phyloP scores from a whole-genome alignment of 1,139 yeast species.

The Meyerozyma carpophila region DNA sequence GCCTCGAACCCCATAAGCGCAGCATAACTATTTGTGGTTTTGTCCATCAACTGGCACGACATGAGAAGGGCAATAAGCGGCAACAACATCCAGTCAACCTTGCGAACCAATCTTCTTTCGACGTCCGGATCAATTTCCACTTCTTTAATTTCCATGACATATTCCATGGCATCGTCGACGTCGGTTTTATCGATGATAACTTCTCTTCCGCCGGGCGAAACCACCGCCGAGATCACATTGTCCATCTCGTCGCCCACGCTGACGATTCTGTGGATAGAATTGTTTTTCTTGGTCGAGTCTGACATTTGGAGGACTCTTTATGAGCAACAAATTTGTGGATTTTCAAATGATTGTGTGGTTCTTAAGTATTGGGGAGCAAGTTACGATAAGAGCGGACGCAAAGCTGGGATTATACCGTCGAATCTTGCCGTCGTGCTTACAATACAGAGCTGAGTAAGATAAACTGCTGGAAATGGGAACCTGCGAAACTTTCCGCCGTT shows the following conservation, averaged over 20 bases:
- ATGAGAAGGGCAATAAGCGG: conserved; percentile 12
- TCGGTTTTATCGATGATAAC: not conserved
- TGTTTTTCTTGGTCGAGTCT: not conserved
- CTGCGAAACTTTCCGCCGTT: not conserved
- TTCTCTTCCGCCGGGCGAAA: not conserved
- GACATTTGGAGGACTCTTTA: not conserved
- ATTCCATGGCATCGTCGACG: not conserved
- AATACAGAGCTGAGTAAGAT: too few relatives aligned
- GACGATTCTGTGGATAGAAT: not conserved
- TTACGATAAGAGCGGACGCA: too few relatives aligned
- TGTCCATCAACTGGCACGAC: conserved; percentile 14
- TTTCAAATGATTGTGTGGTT: too few relatives aligned
- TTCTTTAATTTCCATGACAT: not conserved
- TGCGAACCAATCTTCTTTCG: conserved; percentile 14
- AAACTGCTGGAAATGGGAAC: too few relatives aligned
- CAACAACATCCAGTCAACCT: conserved; percentile 17
- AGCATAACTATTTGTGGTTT: conserved; percentile 22
- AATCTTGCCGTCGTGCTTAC: too few relatives aligned
- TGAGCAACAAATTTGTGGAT: too few relatives aligned
- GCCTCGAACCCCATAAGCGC: conserved; percentile 37
- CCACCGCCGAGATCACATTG: not conserved
- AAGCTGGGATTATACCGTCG: too few relatives aligned
- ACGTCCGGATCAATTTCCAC: not conserved
- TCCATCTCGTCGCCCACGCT: not conserved
- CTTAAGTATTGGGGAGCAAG: too few relatives aligned